Evolutionary conservation across 371 early-diverging fungal species (phyloP).

Genomic region (Mortierella sp.): DNA sequence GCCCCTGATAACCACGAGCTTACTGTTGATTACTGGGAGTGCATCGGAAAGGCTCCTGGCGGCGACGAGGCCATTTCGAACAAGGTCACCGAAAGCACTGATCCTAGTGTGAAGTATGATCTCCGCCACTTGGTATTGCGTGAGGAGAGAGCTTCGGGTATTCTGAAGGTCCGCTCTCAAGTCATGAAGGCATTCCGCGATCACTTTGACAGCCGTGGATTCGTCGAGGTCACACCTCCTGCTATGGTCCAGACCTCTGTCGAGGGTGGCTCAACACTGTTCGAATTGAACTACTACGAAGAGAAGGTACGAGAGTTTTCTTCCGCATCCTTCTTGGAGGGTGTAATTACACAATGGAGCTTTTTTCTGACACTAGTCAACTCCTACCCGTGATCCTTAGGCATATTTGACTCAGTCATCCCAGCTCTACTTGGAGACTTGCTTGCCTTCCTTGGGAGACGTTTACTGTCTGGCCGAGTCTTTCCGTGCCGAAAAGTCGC

Average conservation of each 20-base stretch:
- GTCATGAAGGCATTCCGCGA: slow-evolving; percentile 95
- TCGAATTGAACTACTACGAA: slow-evolving; percentile 98
- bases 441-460: slow-evolving; percentile 95
- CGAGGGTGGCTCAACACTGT: slow-evolving; percentile 99
- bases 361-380: too few species aligned
- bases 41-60: slow-evolving; percentile 93
- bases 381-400: too few species aligned
- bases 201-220: slow-evolving; percentile 86
- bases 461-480: slow-evolving; percentile 98
- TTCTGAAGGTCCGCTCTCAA: slow-evolving; percentile 91
- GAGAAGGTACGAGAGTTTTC: slow-evolving; percentile 81
- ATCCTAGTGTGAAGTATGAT: slow-evolving; percentile 90
- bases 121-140: slow-evolving; percentile 98
- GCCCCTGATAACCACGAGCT: slow-evolving; percentile 98
- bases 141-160: slow-evolving; percentile 90
- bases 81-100: slow-evolving; percentile 90
- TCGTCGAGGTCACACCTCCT: slow-evolving; percentile 98
- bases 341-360: too few species aligned
- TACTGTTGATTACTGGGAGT: slow-evolving; percentile 95
- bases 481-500: slow-evolving; percentile 99
- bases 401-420: slow-evolving; percentile 99
- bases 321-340: too few species aligned
- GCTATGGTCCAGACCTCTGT: slow-evolving; percentile 99
- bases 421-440: slow-evolving; percentile 99
- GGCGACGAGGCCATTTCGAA: slow-evolving; percentile 95